Evolutionary conservation across 164 flowering plant species (phyloP).

Genomic region (Pachysandra terminalis): DNA sequence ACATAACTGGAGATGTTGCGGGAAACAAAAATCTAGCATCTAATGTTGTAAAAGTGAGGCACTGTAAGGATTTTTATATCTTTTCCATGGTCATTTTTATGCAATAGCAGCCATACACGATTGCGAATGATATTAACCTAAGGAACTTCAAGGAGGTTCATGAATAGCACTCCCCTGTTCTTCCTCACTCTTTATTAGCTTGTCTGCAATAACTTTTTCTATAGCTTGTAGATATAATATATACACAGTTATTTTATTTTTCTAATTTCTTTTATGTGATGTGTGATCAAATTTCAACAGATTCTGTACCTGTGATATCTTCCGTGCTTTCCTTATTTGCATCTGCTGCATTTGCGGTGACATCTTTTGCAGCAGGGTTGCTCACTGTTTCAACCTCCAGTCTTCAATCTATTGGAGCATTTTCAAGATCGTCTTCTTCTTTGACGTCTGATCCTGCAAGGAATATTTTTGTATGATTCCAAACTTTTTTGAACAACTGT

Average conservation of each 20-base stretch:
- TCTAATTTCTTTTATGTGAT: too few relatives aligned
- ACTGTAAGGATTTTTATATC: slow-evolving; percentile 52
- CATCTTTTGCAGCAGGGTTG: slow-evolving; percentile 58
- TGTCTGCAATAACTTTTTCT: not conserved
- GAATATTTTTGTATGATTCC: slow-evolving; percentile 67
- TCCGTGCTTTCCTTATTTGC: slow-evolving; percentile 36
- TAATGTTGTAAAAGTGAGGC: slow-evolving; percentile 70
- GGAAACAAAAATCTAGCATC: slow-evolving; percentile 83
- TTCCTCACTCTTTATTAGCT: not conserved
- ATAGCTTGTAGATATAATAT: not conserved
- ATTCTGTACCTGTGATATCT: slow-evolving; percentile 64
- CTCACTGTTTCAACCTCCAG: slow-evolving; percentile 73
- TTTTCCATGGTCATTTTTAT: not conserved
- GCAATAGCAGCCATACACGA: not conserved
- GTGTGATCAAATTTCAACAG: slow-evolving; percentile 33
- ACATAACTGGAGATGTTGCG: slow-evolving; percentile 77
- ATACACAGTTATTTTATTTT: not conserved
- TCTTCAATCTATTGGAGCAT: slow-evolving; percentile 57
- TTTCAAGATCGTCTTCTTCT: slow-evolving; percentile 37
- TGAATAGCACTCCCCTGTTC: not conserved
- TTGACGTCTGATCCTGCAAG: slow-evolving; percentile 63
- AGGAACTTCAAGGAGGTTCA: slow-evolving; percentile 1
- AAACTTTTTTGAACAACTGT: slow-evolving; percentile 4
- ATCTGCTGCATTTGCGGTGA: slow-evolving; percentile 50
- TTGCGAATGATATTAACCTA: not conserved